A percentile compares a stretch with the other conserved stretches of the same genome.
Conservation (phyloP, 129 eudicot species). For the Flaveria trinervia region DNA sequence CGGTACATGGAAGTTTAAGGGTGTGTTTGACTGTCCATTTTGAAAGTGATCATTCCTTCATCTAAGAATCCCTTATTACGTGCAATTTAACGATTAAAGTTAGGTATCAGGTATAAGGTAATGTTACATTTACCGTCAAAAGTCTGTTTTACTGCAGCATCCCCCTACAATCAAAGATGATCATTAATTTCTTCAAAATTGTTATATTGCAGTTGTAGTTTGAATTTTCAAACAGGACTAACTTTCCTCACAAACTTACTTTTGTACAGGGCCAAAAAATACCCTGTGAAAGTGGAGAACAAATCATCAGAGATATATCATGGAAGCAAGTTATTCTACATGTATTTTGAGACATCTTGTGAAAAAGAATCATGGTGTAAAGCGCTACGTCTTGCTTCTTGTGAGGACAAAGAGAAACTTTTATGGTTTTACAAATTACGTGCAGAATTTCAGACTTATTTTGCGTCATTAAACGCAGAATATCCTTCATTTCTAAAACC, state of each 20-base stretch:
- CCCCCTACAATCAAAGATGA: background rate
- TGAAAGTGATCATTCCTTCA: no score
- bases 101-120: background rate
- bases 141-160: background rate
- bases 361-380: conserved; percentile 98
- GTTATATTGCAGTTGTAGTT: background rate
- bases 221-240: conserved; percentile 3
- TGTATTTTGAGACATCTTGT: conserved; percentile 79
- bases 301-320: conserved; percentile 55
- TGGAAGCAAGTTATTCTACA: conserved; percentile 62
- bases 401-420: conserved; percentile 51
- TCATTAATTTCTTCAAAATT: background rate
- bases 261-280: conserved; percentile 75
- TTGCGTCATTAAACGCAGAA: conserved; percentile 60
- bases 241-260: conserved; percentile 18
- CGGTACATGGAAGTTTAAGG: no score
- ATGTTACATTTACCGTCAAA: background rate
- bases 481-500: conserved; percentile 85
- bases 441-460: conserved; percentile 58
- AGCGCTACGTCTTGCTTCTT: conserved; percentile 84
- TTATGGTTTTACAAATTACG: conserved; percentile 57
- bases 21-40: no score
- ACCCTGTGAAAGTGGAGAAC: conserved; percentile 85
- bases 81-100: background rate
- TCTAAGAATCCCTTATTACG: no score